phyloP scores from a whole-genome alignment of 139 green algal genomes.

The Chlamydomonas incerta region DNA sequence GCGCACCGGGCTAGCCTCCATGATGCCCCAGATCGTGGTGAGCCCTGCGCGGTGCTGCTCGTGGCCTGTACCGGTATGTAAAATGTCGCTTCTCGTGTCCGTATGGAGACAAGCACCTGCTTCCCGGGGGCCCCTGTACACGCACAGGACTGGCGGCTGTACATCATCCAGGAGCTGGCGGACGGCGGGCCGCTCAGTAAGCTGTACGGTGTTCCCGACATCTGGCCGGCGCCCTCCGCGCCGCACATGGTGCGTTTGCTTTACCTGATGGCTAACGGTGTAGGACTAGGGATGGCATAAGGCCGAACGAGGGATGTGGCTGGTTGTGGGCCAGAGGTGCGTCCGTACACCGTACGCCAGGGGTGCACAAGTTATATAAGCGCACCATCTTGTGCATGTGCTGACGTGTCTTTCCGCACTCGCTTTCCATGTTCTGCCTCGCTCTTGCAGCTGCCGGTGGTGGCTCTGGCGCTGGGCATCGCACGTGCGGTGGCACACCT shows the following conservation, averaged over 20 bases:
- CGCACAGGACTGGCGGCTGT: constrained; percentile 49
- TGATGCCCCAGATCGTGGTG: neutral
- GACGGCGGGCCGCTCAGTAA: constrained; percentile 13
- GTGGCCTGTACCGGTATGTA: neutral
- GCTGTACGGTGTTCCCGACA: neutral
- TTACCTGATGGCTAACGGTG: too few species aligned
- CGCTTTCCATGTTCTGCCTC: neutral
- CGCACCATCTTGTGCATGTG: too few species aligned
- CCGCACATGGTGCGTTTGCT: constrained; percentile 1
- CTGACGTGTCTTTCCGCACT: too few species aligned
- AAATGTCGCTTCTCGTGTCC: neutral
- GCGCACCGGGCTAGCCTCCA: neutral
- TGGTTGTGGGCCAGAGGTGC: too few species aligned
- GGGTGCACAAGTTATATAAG: too few species aligned
- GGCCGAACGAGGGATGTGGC: too few species aligned
- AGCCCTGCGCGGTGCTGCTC: too few species aligned
- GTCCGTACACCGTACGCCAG: too few species aligned
- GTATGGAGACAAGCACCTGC: too few species aligned
- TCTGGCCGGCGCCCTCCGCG: neutral
- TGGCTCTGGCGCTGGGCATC: constrained; percentile 33
- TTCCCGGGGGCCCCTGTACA: neutral
- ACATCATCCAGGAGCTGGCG: constrained; percentile 57
- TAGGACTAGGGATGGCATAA: too few species aligned
- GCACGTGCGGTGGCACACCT: constrained; percentile 61
- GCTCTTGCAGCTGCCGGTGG: neutral